Conservation (phyloP, 306 rosid species). For the Castanospermum australe region DNA sequence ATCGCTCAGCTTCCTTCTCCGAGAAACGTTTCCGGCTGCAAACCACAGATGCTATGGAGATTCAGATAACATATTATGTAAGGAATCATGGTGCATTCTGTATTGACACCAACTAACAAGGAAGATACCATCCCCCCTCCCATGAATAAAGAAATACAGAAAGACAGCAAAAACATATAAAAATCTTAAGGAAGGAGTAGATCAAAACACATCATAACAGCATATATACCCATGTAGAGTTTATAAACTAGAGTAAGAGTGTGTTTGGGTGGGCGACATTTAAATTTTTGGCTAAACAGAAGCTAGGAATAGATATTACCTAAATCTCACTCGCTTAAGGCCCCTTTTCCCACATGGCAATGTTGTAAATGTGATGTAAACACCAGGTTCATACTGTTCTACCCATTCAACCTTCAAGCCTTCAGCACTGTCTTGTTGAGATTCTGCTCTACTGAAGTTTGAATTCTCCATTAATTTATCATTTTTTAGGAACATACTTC, state of each 20-base stretch:
- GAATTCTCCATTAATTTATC: conserved; percentile 33
- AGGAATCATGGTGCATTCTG: background rate
- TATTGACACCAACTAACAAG: background rate
- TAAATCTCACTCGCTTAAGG: conserved; percentile 76
- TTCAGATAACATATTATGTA: conserved; percentile 13
- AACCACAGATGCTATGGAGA: background rate
- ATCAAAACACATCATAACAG: background rate
- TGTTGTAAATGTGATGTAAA: conserved; percentile 60
- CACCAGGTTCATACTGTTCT: conserved; percentile 75
- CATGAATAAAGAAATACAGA: background rate
- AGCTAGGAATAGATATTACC: conserved; percentile 41
- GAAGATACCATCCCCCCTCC: background rate
- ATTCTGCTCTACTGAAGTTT: conserved; percentile 20
- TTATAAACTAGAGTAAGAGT: background rate
- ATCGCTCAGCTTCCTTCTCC: conserved; percentile 66
- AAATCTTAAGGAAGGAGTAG: background rate
- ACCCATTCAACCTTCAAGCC: conserved; percentile 60
- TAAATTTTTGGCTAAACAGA: background rate
- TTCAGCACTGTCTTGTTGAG: conserved; percentile 38
- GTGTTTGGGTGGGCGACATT: too few relatives aligned
- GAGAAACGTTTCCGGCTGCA: conserved; percentile 72
- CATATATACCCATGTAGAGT: background rate
- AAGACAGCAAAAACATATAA: background rate
- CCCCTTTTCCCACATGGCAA: conserved; percentile 69
- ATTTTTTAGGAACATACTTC: conserved; percentile 32